Base-by-base conservation (phyloP, 2,329 filamentous ascomycete genomes). In the Talaromyces pinophilus region DNA sequence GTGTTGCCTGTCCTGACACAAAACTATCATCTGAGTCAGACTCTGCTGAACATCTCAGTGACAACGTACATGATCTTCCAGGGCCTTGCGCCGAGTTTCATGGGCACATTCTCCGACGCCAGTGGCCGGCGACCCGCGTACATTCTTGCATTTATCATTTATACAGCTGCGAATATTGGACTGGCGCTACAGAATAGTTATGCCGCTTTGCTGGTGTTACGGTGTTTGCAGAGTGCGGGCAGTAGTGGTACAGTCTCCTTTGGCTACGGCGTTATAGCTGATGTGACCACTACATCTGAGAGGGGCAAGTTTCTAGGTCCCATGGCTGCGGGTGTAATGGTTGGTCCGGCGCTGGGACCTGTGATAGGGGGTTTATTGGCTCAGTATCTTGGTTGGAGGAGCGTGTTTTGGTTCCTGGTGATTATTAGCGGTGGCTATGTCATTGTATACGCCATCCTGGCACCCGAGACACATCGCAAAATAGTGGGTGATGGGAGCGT, bases 281-380 rank as follows among this genome's bases (percentile, higher is more conserved):
- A 95, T 71, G 83, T 93, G 5, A 84, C 88, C 0, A 87, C 89
- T 0, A 87, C 85, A 55, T 83, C 86, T 0, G 90, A 94, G 75
- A 82, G 92, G 70, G 92, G 91, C 2, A 86, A 84, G 65, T 93
- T 91, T 72, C 89, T 93, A 80, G 90, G 87, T 61, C 84, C 88
- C 67, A 86, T 88, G n/a, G 85, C 83, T 38, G 82, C 82, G 3
- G 87, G 85, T 17, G 80, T 85, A 63, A 86, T 88, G 46, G 61
- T 82, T 13, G 81, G 78, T 0, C 80, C 80, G 0, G 74, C 81
- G 3, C 72, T 90, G 6, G 80, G 86, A 0, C 88, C 89, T 0
- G 82, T 90, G 0, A 78, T 91, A 3, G 89, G 90, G 15, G 90
- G 89, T 0, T 69, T 91, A 0, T 76, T 92, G 19, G 83, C 83